Percentiles rank a stretch among this genome's conserved stretches.
Evolutionary conservation across 441 rosid genomes (phyloP).

Genomic region (Hypseocharis bilobata): DNA sequence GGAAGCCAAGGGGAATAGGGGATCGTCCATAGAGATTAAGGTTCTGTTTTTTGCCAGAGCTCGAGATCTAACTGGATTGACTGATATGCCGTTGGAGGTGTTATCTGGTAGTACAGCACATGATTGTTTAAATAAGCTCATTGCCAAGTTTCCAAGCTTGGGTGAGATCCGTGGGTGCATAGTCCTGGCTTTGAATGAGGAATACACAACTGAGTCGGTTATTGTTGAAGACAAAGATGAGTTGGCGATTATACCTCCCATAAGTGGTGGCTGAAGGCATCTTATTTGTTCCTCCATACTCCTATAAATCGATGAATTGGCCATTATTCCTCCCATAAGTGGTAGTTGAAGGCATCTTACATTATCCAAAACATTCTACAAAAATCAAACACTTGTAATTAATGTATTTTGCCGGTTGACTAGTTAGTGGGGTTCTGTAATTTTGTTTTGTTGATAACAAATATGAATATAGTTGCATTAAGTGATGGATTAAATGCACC

Average conservation of each 20-base stretch:
- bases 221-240: conserved; percentile 63
- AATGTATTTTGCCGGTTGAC: too few relatives aligned
- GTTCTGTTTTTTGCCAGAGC: conserved; percentile 80
- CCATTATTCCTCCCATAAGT: too few relatives aligned
- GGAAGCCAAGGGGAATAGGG: conserved; percentile 8
- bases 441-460: too few relatives aligned
- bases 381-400: too few relatives aligned
- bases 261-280: conserved; percentile 63
- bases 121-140: conserved; percentile 57
- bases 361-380: too few relatives aligned
- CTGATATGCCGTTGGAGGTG: conserved; percentile 44
- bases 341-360: too few relatives aligned
- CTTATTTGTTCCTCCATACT: neutral
- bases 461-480: too few relatives aligned
- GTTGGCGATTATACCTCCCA: conserved; percentile 85
- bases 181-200: conserved; percentile 80
- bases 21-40: conserved; percentile 39
- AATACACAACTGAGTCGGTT: conserved; percentile 48
- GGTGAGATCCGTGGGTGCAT: conserved; percentile 58
- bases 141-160: conserved; percentile 50
- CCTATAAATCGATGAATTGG: too few relatives aligned
- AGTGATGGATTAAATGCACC: too few relatives aligned
- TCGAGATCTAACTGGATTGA: conserved; percentile 56
- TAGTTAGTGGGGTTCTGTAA: too few relatives aligned
- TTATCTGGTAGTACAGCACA: conserved; percentile 49